These are phyloP conservation scores for Aspergillus indologenus DNA, from an alignment of 495 filamentous ascomycete genomes.

Conservation along the genomic window DNA sequence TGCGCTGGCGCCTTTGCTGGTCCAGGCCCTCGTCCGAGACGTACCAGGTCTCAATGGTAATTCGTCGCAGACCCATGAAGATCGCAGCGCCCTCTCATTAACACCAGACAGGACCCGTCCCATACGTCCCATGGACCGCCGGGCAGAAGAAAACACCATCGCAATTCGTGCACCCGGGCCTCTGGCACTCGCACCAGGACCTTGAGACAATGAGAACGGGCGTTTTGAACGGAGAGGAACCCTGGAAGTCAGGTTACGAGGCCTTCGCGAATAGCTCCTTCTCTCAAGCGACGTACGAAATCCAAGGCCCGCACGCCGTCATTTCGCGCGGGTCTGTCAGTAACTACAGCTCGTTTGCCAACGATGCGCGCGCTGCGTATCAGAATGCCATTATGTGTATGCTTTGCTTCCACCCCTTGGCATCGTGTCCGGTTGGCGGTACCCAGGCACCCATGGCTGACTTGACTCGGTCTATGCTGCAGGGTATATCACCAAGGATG, in stretches of 20 bases:
- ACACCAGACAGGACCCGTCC: no score
- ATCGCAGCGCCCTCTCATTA: no score
- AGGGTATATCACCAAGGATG: conserved; percentile 35
- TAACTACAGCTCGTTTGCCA: conserved; percentile 34
- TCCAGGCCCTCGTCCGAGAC: no score
- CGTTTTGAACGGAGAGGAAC: conserved; percentile 3
- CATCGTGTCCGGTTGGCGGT: no score
- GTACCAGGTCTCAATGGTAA: no score
- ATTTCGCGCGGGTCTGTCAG: conserved; percentile 26
- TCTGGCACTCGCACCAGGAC: conserved; percentile 15
- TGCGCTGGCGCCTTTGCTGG: no score
- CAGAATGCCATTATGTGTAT: conserved; percentile 40
- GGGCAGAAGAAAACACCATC: no score
- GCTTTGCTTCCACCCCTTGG: no score
- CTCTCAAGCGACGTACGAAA: conserved; percentile 25
- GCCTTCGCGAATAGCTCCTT: conserved; percentile 15
- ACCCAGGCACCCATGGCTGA: no score
- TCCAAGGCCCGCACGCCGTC: conserved; percentile 27
- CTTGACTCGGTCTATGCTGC: no score
- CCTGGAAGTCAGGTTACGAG: conserved; percentile 11
- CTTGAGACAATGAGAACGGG: conserved; percentile 8
- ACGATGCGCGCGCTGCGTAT: conserved; percentile 32
- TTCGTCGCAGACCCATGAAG: no score
- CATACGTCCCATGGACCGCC: no score
- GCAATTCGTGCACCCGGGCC: conserved; percentile 11